Evolutionary conservation across 805 yeast species (phyloP), one percentile per base, ranked within the genome.

Genomic region (Ogataea nakhonphanomensis): DNA sequence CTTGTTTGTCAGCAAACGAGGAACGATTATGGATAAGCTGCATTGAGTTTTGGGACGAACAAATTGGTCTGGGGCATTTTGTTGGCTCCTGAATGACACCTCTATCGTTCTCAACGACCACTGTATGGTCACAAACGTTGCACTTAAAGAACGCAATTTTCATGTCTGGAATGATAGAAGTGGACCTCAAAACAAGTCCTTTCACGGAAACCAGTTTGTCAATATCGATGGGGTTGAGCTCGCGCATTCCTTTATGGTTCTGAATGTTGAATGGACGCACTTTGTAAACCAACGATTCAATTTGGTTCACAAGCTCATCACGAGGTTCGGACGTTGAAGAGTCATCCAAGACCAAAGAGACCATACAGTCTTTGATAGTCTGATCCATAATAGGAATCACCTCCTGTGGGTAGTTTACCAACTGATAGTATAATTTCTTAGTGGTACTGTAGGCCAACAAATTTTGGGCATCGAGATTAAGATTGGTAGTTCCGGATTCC

Each of bases 341-440:
- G 53, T 71, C 62, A 47, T 81, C 88, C 44, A 79, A 66, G 14
- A 80, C 79, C 13, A 85, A 59, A 10, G 87, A 80, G 20, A 88
- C 81, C 78, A 93, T 78, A 54, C 89, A 82, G 59, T 91, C 96
- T 59, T 88, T 89, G 41, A 90, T 75, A 4, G 96, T 81, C 57
- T 90, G 96, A 71, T 93, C 99, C 97, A 93, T 90, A 53, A 93
- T 87, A 8, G 99, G 97, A 40, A 93, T 81, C 27, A 93, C 87
- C 70, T 93, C 99, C 61, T 90, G 97, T 0, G 99, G 99, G 59
- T 90, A 93, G 57, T 88, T 85, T 49, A 88, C 76, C 49, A 93
- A 69, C 63, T 91, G 96, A 56, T 85, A 76, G 64, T 85, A 93
- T 37, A 93, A 67, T 55, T 84, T 87, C 46, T 76, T 77, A 5